These are phyloP conservation scores for Trichoderma cornu-damae DNA, from an alignment of 2,329 filamentous ascomycete species.

Conservation along the genomic window DNA sequence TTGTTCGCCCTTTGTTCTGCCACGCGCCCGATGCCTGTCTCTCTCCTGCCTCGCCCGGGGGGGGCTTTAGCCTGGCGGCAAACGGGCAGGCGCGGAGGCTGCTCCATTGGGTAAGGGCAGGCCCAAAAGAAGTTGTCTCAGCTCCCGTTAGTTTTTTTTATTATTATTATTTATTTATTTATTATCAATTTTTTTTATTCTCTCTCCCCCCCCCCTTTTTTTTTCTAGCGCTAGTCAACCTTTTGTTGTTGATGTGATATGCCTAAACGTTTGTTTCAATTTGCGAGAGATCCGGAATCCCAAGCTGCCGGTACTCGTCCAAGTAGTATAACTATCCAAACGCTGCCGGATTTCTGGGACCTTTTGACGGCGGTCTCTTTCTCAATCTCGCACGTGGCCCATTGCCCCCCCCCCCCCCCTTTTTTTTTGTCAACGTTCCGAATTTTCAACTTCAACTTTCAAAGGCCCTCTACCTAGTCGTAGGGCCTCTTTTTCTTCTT, in stretches of 20 bases:
- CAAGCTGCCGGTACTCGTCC: not conserved
- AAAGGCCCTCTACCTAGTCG: too few species aligned
- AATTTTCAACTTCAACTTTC: too few species aligned
- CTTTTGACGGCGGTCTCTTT: not conserved
- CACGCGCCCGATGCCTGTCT: not conserved
- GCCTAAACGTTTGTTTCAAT: not conserved
- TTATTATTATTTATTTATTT: too few species aligned
- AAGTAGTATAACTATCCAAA: not conserved
- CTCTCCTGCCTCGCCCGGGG: conserved; percentile 2
- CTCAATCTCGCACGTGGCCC: not conserved
- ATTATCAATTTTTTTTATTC: too few species aligned
- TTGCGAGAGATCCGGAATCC: not conserved
- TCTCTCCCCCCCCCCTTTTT: too few species aligned
- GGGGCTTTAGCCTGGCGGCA: conserved; percentile 13
- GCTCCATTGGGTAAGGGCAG: not conserved
- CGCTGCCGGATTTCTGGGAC: not conserved
- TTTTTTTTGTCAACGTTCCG: too few species aligned
- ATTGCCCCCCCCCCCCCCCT: too few species aligned
- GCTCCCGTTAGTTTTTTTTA: conserved; percentile 5
- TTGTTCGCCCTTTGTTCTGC: conserved; percentile 6
- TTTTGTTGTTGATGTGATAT: not conserved
- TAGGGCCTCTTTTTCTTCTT: too few species aligned
- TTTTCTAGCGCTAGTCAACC: not conserved
- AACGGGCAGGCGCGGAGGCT: not conserved
- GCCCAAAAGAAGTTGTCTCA: not conserved